These are phyloP conservation scores for Aegilops tauschii DNA, from an alignment of 176 grass and related monocot genomes.

Conservation along the genomic window DNA sequence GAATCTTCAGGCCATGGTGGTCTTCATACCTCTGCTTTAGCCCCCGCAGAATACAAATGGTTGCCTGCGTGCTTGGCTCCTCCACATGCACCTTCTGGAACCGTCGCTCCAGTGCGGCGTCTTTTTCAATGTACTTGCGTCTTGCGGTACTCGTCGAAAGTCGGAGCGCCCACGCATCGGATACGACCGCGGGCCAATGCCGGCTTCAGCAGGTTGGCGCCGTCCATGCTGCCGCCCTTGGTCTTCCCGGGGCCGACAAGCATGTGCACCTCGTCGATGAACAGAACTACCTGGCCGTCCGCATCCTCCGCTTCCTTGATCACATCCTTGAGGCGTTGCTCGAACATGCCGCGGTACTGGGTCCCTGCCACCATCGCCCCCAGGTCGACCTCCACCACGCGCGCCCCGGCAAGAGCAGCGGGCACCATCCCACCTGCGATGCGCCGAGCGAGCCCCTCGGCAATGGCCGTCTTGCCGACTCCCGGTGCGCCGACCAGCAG, in stretches of 20 bases:
- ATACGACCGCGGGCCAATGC: slow-evolving; percentile 30
- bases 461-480: slow-evolving; percentile 3
- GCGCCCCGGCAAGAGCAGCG: background rate
- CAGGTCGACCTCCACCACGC: background rate
- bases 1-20: slow-evolving; percentile 11
- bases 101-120: slow-evolving; percentile 19
- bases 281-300: background rate
- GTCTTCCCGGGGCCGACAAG: background rate
- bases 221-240: slow-evolving; percentile 6
- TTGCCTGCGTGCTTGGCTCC: slow-evolving; percentile 2
- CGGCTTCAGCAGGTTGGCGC: slow-evolving; percentile 32
- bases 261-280: slow-evolving; percentile 8
- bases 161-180: slow-evolving; percentile 26
- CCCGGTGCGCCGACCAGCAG: background rate
- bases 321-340: background rate
- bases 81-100: slow-evolving; percentile 34
- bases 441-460: background rate
- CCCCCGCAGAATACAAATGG: slow-evolving; percentile 20
- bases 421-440: background rate
- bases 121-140: slow-evolving; percentile 29
- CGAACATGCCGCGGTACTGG: background rate
- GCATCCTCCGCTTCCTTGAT: background rate
- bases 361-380: background rate
- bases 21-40: slow-evolving; percentile 18
- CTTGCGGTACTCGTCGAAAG: slow-evolving; percentile 24